Conservation (phyloP, 495 filamentous ascomycete species). For the Annulohypoxylon stygium region DNA sequence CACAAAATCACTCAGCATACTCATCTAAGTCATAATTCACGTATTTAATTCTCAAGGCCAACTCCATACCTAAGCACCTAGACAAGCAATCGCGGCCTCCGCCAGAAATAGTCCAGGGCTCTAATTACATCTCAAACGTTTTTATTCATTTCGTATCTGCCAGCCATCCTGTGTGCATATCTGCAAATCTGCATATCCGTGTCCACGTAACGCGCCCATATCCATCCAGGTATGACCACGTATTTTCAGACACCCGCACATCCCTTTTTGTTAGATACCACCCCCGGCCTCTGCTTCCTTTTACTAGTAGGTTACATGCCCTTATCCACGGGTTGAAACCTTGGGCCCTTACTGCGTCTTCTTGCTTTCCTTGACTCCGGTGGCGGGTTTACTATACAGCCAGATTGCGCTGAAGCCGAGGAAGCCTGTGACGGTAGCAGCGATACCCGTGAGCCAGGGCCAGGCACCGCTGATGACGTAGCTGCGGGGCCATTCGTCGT, state of each 20-base stretch:
- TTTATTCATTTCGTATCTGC: conserved; percentile 35
- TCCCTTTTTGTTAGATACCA: not conserved
- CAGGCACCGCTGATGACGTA: conserved; percentile 91
- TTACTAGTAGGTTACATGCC: not conserved
- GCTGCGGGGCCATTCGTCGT: conserved; percentile 94
- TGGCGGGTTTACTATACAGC: conserved; percentile 83
- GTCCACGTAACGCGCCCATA: conserved; percentile 1
- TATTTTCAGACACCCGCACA: conserved; percentile 4
- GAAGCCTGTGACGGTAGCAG: conserved; percentile 85
- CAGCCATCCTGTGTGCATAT: not conserved
- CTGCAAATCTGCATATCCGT: not conserved
- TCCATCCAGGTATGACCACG: not conserved
- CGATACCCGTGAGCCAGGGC: conserved; percentile 95
- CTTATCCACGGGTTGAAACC: not conserved
- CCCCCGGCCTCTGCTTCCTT: not conserved
- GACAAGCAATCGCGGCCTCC: not conserved
- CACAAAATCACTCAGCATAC: too few relatives aligned
- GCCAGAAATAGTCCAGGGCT: not conserved
- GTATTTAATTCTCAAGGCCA: not conserved
- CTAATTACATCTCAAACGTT: conserved; percentile 21
- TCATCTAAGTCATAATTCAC: not conserved
- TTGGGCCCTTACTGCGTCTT: conserved; percentile 73
- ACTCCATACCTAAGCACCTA: not conserved
- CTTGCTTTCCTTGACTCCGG: conserved; percentile 68
- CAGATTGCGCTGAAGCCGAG: conserved; percentile 86